Evolutionary conservation across 371 early-diverging fungal genomes (phyloP), one percentile per base, ranked within the genome.

Genomic region (Lichtheimia ramosa): DNA sequence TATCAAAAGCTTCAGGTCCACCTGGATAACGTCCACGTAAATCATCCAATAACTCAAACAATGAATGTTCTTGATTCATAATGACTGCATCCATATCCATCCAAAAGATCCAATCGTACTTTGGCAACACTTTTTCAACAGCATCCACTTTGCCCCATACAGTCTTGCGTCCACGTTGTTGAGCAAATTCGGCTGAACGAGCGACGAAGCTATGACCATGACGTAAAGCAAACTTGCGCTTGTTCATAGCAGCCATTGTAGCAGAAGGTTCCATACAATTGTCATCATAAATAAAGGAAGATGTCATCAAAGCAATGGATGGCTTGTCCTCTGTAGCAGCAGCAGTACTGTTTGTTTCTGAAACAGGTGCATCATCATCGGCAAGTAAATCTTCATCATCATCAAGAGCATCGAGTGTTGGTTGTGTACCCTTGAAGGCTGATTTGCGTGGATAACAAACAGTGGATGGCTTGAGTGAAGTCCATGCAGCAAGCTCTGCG

Each of bases 101-200:
- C 88, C 88, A 87, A 27, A 87, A 77, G 8, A 87, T 48, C 88
- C 88, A 87, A 25, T 87, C 83, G 57, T 87, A 87, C 41, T 83
- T 77, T 3, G 86, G 88, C 14, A 87, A 53, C 8, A 74, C 68
- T 57, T 85, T 87, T 66, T 87, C 82, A 12, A 87, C 71, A 10
- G 71, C 81, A 54, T 84, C 84, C 53, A 87, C 71, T 62, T 85
- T 85, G 48, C 86, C 88, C 85, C 85, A 85, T 0, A 83, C 86
- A 23, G 74, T 57, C 56, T 75, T 70, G 49, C 86, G 81, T 34
- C 62, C 63, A 4, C 50, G 59, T 62, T 87, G 86, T 43, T 87
- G 84, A 10, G 77, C 84, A 75, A 84, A 87, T 59, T 87, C 88
- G 10, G 67, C 67, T 0, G 80, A 75, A 43, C 88, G 77, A 5